These are phyloP conservation scores for Bondarzewia mesenterica DNA, from an alignment of 1,284 basidiomycete species.

Conservation along the genomic window DNA sequence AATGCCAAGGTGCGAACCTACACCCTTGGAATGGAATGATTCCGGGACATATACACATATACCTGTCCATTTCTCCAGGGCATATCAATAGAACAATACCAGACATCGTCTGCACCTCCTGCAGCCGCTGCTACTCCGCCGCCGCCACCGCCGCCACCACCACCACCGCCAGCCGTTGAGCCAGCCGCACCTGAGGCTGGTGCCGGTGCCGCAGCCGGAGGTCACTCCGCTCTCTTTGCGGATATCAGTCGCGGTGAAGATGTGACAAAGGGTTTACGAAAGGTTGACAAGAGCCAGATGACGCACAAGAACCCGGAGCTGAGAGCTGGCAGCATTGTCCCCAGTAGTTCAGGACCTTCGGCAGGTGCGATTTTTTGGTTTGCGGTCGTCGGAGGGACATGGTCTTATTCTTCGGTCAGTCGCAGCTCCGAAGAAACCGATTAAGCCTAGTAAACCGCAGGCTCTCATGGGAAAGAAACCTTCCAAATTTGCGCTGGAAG, in stretches of 20 bases:
- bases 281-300: constrained; percentile 95
- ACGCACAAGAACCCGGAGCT: constrained; percentile 97
- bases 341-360: constrained; percentile 25
- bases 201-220: constrained; percentile 37
- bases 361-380: constrained; percentile 8
- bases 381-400: too few species aligned
- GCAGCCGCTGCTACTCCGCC: constrained; percentile 38
- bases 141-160: constrained; percentile 48
- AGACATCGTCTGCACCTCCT: constrained; percentile 25
- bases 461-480: constrained; percentile 85
- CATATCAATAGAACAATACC: constrained; percentile 50
- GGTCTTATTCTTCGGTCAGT: not conserved
- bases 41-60: too few species aligned
- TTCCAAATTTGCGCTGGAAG: constrained; percentile 83
- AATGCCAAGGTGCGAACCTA: constrained; percentile 68
- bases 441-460: constrained; percentile 77
- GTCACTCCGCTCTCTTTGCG: constrained; percentile 86
- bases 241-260: constrained; percentile 87
- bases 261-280: constrained; percentile 86
- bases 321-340: constrained; percentile 58
- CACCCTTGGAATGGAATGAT: too few species aligned
- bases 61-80: too few species aligned
- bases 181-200: constrained; percentile 31
- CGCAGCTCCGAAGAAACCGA: constrained; percentile 51
- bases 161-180: constrained; percentile 28